Percentiles rank a stretch among this genome's conserved stretches.
Evolutionary conservation across 495 filamentous ascomycete species (phyloP).

Genomic region (Pseudevernia furfuracea): DNA sequence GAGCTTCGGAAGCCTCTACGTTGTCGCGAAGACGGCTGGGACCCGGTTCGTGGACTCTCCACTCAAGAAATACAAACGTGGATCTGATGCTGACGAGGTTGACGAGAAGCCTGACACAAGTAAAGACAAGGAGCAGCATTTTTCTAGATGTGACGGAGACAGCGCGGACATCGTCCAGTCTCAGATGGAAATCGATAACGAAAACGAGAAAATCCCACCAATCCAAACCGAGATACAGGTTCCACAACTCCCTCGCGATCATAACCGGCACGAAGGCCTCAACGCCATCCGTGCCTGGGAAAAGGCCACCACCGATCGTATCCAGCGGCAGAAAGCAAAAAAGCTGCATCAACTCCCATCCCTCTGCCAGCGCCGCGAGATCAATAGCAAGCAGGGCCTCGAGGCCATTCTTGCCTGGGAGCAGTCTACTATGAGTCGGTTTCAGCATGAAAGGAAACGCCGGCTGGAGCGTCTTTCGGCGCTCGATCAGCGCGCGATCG

Average conservation of each 20-base stretch:
- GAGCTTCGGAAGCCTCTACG: neutral
- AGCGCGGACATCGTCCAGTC: too few species aligned
- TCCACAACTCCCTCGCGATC: too few species aligned
- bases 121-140: neutral
- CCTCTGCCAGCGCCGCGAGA: neutral
- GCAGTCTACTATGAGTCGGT: neutral
- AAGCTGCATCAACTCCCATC: neutral
- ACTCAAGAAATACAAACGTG: neutral
- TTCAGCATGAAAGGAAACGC: neutral
- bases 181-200: neutral
- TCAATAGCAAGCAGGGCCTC: neutral
- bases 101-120: fast-evolving
- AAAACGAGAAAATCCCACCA: too few species aligned
- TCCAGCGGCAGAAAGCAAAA: neutral
- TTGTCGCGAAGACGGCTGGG: neutral
- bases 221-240: too few species aligned
- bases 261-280: too few species aligned
- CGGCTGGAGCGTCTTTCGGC: neutral
- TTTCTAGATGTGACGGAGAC: neutral
- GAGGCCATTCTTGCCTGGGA: neutral
- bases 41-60: neutral
- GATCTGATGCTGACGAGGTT: neutral
- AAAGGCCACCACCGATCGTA: neutral
- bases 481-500: neutral
- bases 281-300: too few species aligned